A percentile compares a stretch with the other conserved stretches of the same genome.
Evolutionary conservation across 345 rosid species (phyloP).

Genomic region (Hibiscus syriacus): DNA sequence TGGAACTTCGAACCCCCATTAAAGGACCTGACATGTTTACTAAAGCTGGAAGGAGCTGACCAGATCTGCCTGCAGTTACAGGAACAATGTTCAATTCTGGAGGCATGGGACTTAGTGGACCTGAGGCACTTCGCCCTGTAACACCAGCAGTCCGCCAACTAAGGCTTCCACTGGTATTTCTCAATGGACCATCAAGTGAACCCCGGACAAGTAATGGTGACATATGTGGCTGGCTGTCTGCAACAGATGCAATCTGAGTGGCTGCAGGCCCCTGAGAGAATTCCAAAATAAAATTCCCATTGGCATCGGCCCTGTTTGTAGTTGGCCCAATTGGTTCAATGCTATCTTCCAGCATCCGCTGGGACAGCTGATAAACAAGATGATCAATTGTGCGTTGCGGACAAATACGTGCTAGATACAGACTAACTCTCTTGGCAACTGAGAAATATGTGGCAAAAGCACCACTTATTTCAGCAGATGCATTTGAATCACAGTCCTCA

Average conservation of each 20-base stretch:
- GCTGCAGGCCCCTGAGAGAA: constrained; percentile 95
- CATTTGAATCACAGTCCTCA: constrained; percentile 98
- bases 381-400: constrained; percentile 98
- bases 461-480: constrained; percentile 98
- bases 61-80: constrained; percentile 84
- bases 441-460: constrained; percentile 99
- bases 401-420: constrained; percentile 91
- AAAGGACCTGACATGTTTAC: constrained; percentile 98
- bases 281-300: constrained; percentile 74
- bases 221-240: constrained; percentile 91
- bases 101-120: constrained; percentile 95
- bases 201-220: constrained; percentile 95
- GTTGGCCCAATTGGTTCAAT: constrained; percentile 57
- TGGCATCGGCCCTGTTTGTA: constrained; percentile 56
- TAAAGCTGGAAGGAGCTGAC: constrained; percentile 79
- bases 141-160: constrained; percentile 94
- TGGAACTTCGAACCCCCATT: constrained; percentile 92
- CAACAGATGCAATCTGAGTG: constrained; percentile 62
- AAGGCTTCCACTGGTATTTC: constrained; percentile 87
- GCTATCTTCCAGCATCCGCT: constrained; percentile 91
- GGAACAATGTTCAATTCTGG: constrained; percentile 83
- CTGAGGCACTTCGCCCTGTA: constrained; percentile 85
- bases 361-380: constrained; percentile 89
- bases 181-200: constrained; percentile 92
- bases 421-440: constrained; percentile 95